Percentiles rank a stretch among this genome's conserved stretches.
These are phyloP conservation scores for Gossypium stocksii DNA, from an alignment of 345 rosid species.

Conservation along the genomic window DNA sequence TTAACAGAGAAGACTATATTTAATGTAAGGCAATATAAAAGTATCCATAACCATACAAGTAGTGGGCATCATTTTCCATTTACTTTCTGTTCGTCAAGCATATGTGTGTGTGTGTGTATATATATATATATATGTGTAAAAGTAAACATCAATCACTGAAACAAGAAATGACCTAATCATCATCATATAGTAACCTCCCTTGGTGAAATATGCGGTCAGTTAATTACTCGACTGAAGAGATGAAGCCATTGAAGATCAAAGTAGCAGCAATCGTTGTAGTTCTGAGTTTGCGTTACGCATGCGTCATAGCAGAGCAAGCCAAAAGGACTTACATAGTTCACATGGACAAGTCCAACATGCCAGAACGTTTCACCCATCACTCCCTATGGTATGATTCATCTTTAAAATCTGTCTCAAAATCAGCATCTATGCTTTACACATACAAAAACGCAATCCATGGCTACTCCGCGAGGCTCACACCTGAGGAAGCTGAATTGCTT, in stretches of 20 bases:
- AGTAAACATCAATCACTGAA: too few species aligned
- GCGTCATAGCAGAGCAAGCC: constrained; percentile 23
- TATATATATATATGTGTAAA: too few species aligned
- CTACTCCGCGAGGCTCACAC: constrained; percentile 49
- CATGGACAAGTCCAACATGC: constrained; percentile 55
- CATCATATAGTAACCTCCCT: too few species aligned
- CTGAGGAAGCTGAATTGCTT: constrained; percentile 38
- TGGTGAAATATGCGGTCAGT: not conserved
- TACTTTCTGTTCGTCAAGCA: not conserved
- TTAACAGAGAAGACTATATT: not conserved
- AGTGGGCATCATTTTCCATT: not conserved
- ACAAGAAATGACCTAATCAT: too few species aligned
- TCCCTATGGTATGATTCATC: constrained; percentile 48
- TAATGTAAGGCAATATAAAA: not conserved
- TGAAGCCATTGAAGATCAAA: constrained; percentile 24
- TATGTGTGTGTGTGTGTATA: too few species aligned
- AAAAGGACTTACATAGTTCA: constrained; percentile 51
- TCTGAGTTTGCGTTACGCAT: constrained; percentile 19
- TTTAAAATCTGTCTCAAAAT: constrained; percentile 40
- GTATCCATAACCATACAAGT: too few species aligned
- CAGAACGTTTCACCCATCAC: constrained; percentile 40
- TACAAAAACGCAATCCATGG: constrained; percentile 64
- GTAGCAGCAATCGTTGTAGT: constrained; percentile 18
- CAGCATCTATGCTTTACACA: constrained; percentile 48
- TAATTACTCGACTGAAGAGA: constrained; percentile 6